These are phyloP conservation scores for Cryptococcus sp. DNA, from an alignment of 1,284 basidiomycete species.

Conservation along the genomic window DNA sequence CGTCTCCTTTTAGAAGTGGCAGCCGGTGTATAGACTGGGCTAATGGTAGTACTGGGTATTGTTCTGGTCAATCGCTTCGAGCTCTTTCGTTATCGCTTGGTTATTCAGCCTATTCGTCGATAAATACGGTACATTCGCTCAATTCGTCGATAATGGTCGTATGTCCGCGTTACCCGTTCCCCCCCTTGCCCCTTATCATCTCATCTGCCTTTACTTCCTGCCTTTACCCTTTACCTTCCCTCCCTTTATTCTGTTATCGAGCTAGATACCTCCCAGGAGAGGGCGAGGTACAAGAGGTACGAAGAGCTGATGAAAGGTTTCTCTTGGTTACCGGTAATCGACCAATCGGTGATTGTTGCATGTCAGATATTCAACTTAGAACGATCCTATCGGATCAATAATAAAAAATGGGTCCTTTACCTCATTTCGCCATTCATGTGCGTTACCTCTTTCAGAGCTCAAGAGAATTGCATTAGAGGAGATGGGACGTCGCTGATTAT, in stretches of 20 bases:
- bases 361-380: constrained; percentile 14
- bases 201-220: no score
- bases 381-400: constrained; percentile 11
- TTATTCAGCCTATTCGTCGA: background rate
- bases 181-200: background rate
- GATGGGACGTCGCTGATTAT: background rate
- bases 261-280: no score
- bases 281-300: no score
- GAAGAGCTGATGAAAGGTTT: background rate
- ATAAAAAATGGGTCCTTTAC: constrained; percentile 4
- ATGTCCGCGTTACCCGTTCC: background rate
- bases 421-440: constrained; percentile 8
- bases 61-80: background rate
- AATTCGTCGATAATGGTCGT: background rate
- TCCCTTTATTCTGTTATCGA: no score
- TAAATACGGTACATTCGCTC: background rate
- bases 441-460: no score
- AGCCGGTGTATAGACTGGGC: no score
- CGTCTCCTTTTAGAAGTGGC: no score
- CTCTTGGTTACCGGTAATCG: background rate
- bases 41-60: background rate
- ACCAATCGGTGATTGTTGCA: background rate
- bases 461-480: no score
- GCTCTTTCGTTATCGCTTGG: background rate
- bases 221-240: no score